Evolutionary conservation across 225 moss, liverwort and hornwort species (phyloP).

Genomic region (Neckera pumila): DNA sequence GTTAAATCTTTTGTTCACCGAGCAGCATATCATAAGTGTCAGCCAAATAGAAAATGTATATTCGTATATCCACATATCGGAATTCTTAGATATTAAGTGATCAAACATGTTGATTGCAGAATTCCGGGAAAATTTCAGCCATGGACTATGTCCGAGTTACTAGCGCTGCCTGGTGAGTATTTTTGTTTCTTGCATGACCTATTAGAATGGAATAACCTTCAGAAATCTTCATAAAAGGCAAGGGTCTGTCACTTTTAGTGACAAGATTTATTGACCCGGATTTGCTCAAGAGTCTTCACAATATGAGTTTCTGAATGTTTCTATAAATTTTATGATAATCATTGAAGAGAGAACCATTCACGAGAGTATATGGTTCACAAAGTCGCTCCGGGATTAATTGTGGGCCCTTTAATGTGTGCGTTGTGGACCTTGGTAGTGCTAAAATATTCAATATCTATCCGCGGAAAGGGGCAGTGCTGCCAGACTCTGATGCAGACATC

Average conservation of each 20-base stretch:
- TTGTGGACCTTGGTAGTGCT: conserved; percentile 48
- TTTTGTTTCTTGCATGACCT: background rate
- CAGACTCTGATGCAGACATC: conserved; percentile 92
- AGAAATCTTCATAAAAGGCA: background rate
- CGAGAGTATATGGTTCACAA: background rate
- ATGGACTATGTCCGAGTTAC: conserved; percentile 83
- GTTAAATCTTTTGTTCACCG: background rate
- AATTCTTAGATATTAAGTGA: background rate
- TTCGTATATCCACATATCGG: background rate
- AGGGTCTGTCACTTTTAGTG: background rate
- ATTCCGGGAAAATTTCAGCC: conserved; percentile 74
- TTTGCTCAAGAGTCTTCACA: background rate
- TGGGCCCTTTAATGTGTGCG: background rate
- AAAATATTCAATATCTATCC: conserved; percentile 99
- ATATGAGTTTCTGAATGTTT: background rate
- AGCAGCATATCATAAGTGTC: background rate
- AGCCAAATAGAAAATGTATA: background rate
- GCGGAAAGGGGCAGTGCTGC: conserved; percentile 67
- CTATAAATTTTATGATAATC: background rate
- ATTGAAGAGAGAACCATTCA: background rate
- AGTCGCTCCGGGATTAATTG: background rate
- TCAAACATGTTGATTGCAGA: conserved; percentile 32
- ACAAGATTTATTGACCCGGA: background rate
- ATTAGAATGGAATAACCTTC: background rate
- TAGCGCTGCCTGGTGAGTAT: conserved; percentile 82